Percentiles rank a stretch among this genome's conserved stretches.
Conservation (phyloP, 768 basidiomycete species). For the Tulasnella calospora region DNA sequence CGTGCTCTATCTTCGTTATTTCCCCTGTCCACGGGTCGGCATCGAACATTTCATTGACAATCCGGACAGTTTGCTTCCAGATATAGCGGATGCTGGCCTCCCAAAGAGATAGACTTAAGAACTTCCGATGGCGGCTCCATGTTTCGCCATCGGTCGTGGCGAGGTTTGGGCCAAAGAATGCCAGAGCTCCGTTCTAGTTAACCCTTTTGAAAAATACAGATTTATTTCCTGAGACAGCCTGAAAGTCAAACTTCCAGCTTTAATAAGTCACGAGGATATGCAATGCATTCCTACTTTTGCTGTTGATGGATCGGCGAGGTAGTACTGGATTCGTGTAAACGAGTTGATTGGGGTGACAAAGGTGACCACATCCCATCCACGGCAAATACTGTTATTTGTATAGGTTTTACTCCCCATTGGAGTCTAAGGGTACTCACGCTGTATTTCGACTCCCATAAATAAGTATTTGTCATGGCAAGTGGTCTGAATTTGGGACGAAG, state of each 20-base stretch:
- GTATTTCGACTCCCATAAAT: neutral
- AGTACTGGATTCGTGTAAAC: neutral
- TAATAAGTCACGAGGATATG: neutral
- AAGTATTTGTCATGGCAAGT: neutral
- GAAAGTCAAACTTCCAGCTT: neutral
- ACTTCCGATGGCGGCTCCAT: conserved; percentile 15
- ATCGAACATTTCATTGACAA: conserved; percentile 20
- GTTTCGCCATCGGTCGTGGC: conserved; percentile 1
- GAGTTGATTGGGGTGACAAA: neutral
- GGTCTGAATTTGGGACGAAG: neutral
- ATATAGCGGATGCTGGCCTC: conserved; percentile 1
- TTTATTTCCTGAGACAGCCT: neutral
- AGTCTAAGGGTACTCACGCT: neutral
- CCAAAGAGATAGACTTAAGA: neutral
- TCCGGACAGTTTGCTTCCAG: neutral
- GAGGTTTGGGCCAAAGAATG: conserved; percentile 7
- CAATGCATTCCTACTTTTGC: neutral
- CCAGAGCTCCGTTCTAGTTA: neutral
- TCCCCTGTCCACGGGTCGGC: neutral
- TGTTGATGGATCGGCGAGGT: neutral
- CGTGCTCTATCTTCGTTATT: neutral
- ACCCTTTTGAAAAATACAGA: neutral
- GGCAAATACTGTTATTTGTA: neutral
- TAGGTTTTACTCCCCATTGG: neutral
- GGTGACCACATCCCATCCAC: conserved; percentile 13